These are phyloP conservation scores for Pestalotiopsis sp. DNA, from an alignment of 2,329 filamentous ascomycete species.

Conservation along the genomic window DNA sequence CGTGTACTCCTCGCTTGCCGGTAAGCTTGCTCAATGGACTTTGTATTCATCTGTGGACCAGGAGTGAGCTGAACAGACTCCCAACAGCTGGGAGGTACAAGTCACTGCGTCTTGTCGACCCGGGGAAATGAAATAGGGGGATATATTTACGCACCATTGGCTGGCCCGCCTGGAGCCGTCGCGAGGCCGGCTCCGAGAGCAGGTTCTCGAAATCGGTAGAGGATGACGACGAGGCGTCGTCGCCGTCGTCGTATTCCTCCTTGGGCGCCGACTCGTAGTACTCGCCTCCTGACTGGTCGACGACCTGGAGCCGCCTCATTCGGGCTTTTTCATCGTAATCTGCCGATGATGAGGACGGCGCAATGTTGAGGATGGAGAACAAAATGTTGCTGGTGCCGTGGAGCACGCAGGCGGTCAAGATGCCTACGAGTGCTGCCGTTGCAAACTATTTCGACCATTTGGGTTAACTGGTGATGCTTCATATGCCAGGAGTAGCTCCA, in stretches of 20 bases:
- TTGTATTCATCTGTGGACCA: conserved; percentile 12
- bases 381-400: conserved; percentile 30
- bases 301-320: not conserved
- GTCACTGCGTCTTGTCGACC: too few relatives aligned
- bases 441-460: conserved; percentile 24
- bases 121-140: not conserved
- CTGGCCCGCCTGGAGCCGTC: not conserved
- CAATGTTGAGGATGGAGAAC: conserved; percentile 30
- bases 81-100: not conserved
- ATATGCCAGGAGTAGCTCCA: not conserved
- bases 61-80: not conserved
- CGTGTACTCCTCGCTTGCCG: conserved; percentile 22
- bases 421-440: conserved; percentile 32
- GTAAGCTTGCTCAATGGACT: conserved; percentile 29
- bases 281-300: conserved; percentile 5
- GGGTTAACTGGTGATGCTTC: not conserved
- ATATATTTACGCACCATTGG: not conserved
- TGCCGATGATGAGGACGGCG: not conserved
- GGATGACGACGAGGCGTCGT: conserved; percentile 3
- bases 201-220: conserved; percentile 3
- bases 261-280: conserved; percentile 12
- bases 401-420: conserved; percentile 27
- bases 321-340: not conserved
- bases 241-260: conserved; percentile 7
- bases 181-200: not conserved